These are phyloP conservation scores for Phytophthora chlamydospora DNA, from an alignment of 352 stramenopile genomes.

Conservation along the genomic window DNA sequence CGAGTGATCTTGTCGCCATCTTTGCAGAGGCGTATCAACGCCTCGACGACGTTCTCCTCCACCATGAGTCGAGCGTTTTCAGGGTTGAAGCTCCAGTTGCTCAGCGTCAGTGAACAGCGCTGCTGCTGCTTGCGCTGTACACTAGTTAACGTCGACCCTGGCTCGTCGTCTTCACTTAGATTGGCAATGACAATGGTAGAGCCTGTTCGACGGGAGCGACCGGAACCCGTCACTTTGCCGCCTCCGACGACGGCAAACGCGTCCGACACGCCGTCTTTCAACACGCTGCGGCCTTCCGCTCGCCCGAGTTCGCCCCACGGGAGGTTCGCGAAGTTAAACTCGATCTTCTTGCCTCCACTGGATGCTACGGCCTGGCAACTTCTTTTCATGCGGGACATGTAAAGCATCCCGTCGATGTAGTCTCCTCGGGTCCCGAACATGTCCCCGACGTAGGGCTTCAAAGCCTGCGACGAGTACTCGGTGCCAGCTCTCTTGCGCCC, in stretches of 20 bases:
- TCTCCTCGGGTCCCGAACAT: constrained; percentile 83
- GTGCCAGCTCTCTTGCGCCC: constrained; percentile 44
- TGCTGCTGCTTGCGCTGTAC: constrained; percentile 52
- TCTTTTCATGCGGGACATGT: constrained; percentile 89
- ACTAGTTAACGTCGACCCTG: constrained; percentile 16
- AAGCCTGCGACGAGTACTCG: constrained; percentile 45
- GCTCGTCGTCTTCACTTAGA: constrained; percentile 15
- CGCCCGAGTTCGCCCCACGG: constrained; percentile 24
- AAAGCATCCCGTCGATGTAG: constrained; percentile 87
- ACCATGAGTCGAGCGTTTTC: constrained; percentile 89
- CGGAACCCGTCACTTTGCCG: not conserved
- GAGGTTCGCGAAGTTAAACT: constrained; percentile 18
- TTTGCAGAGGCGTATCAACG: constrained; percentile 73
- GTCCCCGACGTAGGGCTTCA: constrained; percentile 77
- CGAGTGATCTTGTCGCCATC: constrained; percentile 67
- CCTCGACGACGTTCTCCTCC: constrained; percentile 87
- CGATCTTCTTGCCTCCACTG: constrained; percentile 16
- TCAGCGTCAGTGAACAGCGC: constrained; percentile 83
- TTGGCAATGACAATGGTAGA: constrained; percentile 10
- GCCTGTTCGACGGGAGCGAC: constrained; percentile 8
- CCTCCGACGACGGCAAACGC: constrained; percentile 34
- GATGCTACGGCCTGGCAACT: constrained; percentile 60
- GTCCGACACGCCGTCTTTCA: constrained; percentile 67
- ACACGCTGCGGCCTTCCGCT: constrained; percentile 24
- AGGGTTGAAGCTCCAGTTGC: constrained; percentile 88